Evolutionary conservation across 352 stramenopile genomes (phyloP).

Genomic region (Phytophthora rubi): DNA sequence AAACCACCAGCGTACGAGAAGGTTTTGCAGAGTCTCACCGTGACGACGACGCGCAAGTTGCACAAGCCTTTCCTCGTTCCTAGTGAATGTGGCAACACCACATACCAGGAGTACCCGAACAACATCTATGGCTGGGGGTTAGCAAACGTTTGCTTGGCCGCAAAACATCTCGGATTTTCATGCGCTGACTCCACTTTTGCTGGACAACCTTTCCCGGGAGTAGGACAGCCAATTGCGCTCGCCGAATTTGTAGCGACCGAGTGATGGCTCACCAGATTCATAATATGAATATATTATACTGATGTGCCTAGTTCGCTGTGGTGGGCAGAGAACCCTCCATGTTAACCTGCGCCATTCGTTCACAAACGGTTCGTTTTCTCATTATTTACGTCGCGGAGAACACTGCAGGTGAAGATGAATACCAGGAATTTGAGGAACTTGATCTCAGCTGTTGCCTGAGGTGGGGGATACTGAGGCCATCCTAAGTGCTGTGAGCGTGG

Average conservation of each 20-base stretch:
- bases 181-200: constrained; percentile 29
- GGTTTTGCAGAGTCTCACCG: constrained; percentile 43
- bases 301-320: no score
- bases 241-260: constrained; percentile 25
- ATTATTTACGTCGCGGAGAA: no score
- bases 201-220: neutral
- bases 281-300: no score
- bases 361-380: no score
- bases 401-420: no score
- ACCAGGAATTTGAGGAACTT: no score
- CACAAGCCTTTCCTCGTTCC: constrained; percentile 75
- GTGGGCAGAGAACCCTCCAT: no score
- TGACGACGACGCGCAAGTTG: constrained; percentile 51
- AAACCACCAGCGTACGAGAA: constrained; percentile 35
- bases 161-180: constrained; percentile 46
- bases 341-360: no score
- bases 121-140: constrained; percentile 82
- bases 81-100: constrained; percentile 65
- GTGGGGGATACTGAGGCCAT: no score
- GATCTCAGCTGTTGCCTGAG: no score
- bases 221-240: constrained; percentile 17
- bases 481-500: no score
- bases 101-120: constrained; percentile 72
- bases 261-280: constrained; percentile 13
- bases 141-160: constrained; percentile 58